Evolutionary conservation across 495 filamentous ascomycete genomes (phyloP).

Genomic region (Lophium mytilinum): DNA sequence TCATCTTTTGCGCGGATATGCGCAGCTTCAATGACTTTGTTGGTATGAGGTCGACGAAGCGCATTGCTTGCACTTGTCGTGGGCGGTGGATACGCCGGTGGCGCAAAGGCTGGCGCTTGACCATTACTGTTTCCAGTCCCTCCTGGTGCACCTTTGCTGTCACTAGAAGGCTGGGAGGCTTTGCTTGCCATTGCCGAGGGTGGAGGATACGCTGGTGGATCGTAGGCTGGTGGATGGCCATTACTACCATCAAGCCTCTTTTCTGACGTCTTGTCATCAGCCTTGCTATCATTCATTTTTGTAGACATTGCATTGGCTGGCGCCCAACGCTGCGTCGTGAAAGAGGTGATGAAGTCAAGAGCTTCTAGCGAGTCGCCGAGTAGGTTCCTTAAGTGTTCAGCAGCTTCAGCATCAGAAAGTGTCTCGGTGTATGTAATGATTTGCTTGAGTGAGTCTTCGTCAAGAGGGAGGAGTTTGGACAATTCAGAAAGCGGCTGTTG

Average conservation of each 20-base stretch:
- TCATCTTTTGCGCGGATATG: constrained; percentile 36
- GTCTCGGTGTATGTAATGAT: constrained; percentile 70
- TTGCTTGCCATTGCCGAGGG: too few relatives aligned
- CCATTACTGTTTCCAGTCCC: too few relatives aligned
- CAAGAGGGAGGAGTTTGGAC: constrained; percentile 68
- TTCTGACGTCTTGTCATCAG: too few relatives aligned
- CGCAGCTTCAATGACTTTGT: constrained; percentile 35
- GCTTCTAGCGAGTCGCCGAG: constrained; percentile 79
- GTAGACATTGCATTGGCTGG: constrained; percentile 8
- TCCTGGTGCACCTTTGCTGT: too few relatives aligned
- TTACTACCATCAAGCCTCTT: too few relatives aligned
- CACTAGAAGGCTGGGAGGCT: too few relatives aligned
- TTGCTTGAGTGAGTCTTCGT: constrained; percentile 73
- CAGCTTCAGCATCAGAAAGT: constrained; percentile 63
- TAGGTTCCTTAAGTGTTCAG: constrained; percentile 77
- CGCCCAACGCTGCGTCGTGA: constrained; percentile 61
- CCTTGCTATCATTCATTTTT: too few relatives aligned
- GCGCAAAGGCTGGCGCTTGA: too few relatives aligned
- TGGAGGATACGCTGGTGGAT: too few relatives aligned
- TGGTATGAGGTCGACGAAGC: constrained; percentile 22
- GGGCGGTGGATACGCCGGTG: not conserved
- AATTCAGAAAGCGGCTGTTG: constrained; percentile 59
- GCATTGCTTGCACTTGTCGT: not conserved
- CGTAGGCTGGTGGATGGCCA: too few relatives aligned
- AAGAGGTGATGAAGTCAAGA: constrained; percentile 85